Evolutionary conservation across 106 monocot genomes (phyloP).

Genomic region (Dactylorhiza incarnata): DNA sequence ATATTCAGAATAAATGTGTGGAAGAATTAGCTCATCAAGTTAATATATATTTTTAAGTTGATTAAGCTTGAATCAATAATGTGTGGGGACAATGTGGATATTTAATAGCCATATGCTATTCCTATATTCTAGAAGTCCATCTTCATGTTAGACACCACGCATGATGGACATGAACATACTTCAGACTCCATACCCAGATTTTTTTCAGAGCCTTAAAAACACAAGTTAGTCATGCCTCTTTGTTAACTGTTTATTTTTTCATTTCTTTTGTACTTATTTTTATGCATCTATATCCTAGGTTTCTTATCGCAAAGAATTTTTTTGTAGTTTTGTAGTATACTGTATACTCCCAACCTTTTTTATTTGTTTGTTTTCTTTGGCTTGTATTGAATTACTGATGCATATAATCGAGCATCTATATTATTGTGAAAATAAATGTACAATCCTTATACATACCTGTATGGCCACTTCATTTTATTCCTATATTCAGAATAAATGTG

Average conservation of each 20-base stretch:
- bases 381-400: background rate
- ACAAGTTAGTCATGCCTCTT: background rate
- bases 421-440: background rate
- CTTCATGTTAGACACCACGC: background rate
- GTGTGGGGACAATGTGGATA: no score
- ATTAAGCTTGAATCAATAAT: no score
- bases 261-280: background rate
- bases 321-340: no score
- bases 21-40: no score
- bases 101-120: no score
- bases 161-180: background rate
- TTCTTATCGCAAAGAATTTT: background rate
- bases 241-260: background rate
- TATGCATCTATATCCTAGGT: background rate
- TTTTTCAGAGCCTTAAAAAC: background rate
- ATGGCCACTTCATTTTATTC: no score
- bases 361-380: background rate
- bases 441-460: background rate
- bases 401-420: background rate
- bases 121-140: no score
- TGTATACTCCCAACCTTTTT: background rate
- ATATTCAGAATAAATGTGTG: no score
- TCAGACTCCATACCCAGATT: background rate
- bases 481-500: no score
- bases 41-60: no score